Evolutionary conservation across 345 rosid genomes (phyloP), one percentile per base, ranked within the genome.

Genomic region (Crucihimalaya himalaica): DNA sequence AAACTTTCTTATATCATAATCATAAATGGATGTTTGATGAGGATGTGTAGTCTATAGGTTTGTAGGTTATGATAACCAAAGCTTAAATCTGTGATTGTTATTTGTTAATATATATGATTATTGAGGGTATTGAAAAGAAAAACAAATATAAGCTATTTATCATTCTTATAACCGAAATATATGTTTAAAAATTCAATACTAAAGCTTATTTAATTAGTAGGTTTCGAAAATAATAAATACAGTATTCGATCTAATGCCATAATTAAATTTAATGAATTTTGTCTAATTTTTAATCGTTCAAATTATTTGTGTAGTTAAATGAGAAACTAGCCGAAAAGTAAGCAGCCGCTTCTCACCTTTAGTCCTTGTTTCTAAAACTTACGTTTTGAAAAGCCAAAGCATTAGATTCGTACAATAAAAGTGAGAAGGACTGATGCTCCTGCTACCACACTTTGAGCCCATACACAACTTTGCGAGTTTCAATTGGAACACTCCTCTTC

Each of bases 401-500:
- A 20, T 35, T 67, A 21, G 37, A 52, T 52, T 67, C 12, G 71
- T 25, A 53, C 71, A 40, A 51, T 35, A 23, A 34, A 65, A 9
- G 23, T 51, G 59, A 66, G 15, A 34, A 25, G 25, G 25, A 23
- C 25, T 48, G 59, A 66, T 66, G 55, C 42, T 19, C 19, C 45
- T 18, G 56, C 43, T 34, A 48, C 25, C 48, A 35, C 50, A 34
- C 6, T 8, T 64, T 48, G 56, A 20, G 29, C 0, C 53, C 25
- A 10, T 27, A 29, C 60, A 43, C 53, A 27, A 63, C 39, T 43
- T 46, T 46, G 12, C 55, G 45, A 62, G 35, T 40, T 61, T 40
- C 50, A 7, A 25, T 11, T 63, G 27, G 68, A 46, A 64, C 18
- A 20, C 29, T 35, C 3, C 48, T 23, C 14, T 8, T 47, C 42